Percentiles rank a stretch among this genome's conserved stretches.
Conservation (phyloP, 2,329 filamentous ascomycete species). For the Monosporascus sp. region DNA sequence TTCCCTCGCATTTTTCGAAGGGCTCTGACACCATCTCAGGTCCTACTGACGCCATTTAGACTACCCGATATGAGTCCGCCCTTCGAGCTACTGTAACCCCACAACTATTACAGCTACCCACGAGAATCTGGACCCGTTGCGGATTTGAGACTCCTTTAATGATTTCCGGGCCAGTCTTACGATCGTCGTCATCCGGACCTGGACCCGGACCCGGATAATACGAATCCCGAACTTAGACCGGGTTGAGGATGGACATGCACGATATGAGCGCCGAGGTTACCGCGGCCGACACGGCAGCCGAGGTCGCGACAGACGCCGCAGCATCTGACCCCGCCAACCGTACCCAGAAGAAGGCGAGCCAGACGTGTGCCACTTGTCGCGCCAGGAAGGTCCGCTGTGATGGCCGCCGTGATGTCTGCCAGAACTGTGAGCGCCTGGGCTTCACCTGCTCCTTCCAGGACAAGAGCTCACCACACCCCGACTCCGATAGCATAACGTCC, state of each 20-base stretch:
- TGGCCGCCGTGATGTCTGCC: conserved; percentile 46
- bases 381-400: conserved; percentile 55
- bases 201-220: background rate
- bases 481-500: conserved; percentile 29
- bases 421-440: conserved; percentile 53
- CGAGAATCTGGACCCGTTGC: background rate
- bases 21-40: too few relatives aligned
- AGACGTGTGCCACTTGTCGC: conserved; percentile 49
- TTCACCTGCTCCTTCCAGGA: conserved; percentile 54
- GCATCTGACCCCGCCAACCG: conserved; percentile 27
- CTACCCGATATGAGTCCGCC: background rate
- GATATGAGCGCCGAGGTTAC: conserved; percentile 29
- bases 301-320: conserved; percentile 27
- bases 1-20: background rate
- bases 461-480: conserved; percentile 27
- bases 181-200: background rate
- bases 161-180: background rate
- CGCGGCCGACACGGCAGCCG: conserved; percentile 27
- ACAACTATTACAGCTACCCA: background rate
- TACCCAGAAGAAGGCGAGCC: conserved; percentile 26
- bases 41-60: too few relatives aligned
- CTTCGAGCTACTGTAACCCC: background rate
- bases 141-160: background rate
- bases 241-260: conserved; percentile 27
- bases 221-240: background rate